Evolutionary conservation across 495 filamentous ascomycete genomes (phyloP).

Genomic region (Penicillium simplicissimum): DNA sequence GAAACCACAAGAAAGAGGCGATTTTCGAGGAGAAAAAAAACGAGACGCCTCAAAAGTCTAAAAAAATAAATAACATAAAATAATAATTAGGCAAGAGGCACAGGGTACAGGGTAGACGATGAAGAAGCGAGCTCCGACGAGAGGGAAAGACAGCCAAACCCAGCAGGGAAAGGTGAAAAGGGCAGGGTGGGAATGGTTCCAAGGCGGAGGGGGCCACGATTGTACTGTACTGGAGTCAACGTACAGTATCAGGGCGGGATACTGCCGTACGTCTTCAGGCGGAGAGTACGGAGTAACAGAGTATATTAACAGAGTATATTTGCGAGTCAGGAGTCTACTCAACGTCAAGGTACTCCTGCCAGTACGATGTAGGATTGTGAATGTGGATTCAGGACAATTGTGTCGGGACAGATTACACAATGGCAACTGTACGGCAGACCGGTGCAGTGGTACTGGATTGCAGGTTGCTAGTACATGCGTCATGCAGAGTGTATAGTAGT

Average conservation of each 20-base stretch:
- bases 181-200: neutral
- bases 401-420: neutral
- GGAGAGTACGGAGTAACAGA: neutral
- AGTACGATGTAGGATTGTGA: neutral
- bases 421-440: neutral
- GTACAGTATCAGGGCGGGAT: neutral
- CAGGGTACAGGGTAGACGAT: conserved; percentile 7
- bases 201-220: neutral
- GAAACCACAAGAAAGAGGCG: conserved; percentile 16
- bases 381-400: neutral
- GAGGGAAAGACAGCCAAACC: neutral
- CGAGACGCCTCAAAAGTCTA: conserved; percentile 19
- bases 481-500: neutral
- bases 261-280: neutral
- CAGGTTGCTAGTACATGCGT: neutral
- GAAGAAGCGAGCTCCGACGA: neutral
- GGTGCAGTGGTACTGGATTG: neutral
- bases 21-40: conserved; percentile 18
- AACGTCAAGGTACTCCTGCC: neutral
- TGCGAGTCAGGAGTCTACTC: neutral
- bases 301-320: neutral
- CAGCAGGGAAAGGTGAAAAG: neutral
- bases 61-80: conserved; percentile 14
- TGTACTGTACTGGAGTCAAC: too few species aligned
- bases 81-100: conserved; percentile 12